phyloP scores from a whole-genome alignment of 129 eudicot genomes.

The Pseudognaphalium luteoalbum region DNA sequence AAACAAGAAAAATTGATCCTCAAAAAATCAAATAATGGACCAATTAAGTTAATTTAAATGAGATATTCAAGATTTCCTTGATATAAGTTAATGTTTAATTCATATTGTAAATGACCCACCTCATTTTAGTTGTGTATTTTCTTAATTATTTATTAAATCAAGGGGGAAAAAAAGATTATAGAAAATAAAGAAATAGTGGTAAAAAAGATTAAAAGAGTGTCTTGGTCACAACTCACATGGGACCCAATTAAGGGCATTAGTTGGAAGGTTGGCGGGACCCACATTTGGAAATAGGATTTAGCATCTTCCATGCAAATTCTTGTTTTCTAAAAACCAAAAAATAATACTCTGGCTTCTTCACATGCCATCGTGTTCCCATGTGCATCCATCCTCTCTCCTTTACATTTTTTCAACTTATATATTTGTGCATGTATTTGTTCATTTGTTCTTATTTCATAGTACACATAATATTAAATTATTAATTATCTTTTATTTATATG shows the following conservation, averaged over 20 bases:
- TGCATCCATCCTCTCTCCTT: slow-evolving; percentile 32
- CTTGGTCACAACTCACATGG: slow-evolving; percentile 49
- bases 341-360: slow-evolving; percentile 36
- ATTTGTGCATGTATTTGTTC: background rate
- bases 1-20: background rate
- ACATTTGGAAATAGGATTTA: slow-evolving; percentile 39
- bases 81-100: background rate
- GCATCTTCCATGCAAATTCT: slow-evolving; percentile 42
- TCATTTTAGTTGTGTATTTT: slow-evolving; percentile 30
- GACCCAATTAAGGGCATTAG: slow-evolving; percentile 32
- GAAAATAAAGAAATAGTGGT: background rate
- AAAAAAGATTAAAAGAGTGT: slow-evolving; percentile 23
- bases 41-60: background rate
- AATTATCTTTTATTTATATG: too few relatives aligned
- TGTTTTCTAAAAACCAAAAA: slow-evolving; percentile 32
- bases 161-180: background rate
- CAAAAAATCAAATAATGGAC: background rate
- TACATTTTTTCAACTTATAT: slow-evolving; percentile 15
- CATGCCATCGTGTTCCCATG: slow-evolving; percentile 65
- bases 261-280: slow-evolving; percentile 51
- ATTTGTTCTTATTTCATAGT: background rate
- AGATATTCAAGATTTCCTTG: slow-evolving; percentile 18
- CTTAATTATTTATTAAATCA: background rate
- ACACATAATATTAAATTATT: too few relatives aligned
- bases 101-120: slow-evolving; percentile 20